Evolutionary conservation across 148 eudicot species (phyloP).

Genomic region (Silene latifolia): DNA sequence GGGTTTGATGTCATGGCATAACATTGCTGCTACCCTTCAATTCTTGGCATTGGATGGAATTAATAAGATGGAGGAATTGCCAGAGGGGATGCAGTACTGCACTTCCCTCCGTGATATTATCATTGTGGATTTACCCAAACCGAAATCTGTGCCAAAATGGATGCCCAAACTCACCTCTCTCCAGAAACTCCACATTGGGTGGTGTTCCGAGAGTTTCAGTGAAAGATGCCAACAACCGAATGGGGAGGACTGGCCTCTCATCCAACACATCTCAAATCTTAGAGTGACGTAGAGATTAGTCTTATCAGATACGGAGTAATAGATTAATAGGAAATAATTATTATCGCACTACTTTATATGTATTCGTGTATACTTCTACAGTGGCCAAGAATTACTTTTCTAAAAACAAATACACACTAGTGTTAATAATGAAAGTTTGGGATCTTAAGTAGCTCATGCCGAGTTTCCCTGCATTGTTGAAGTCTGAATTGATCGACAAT

Average conservation of each 20-base stretch:
- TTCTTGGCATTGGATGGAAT: not conserved
- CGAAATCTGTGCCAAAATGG: conserved; percentile 13
- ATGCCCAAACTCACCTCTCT: conserved; percentile 13
- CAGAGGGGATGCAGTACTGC: conserved; percentile 1
- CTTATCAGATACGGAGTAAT: no score
- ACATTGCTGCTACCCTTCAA: not conserved
- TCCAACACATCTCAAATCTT: not conserved
- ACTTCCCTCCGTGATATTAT: conserved; percentile 3
- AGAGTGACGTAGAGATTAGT: no score
- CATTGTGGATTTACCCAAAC: not conserved
- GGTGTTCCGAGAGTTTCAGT: not conserved
- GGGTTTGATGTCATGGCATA: not conserved
- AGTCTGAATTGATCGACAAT: no score
- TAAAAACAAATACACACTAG: no score
- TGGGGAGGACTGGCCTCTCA: conserved; percentile 14
- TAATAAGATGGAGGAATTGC: not conserved
- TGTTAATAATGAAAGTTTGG: no score
- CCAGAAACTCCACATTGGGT: not conserved
- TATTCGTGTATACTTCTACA: no score
- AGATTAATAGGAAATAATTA: no score
- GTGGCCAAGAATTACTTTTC: no score
- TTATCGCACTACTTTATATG: no score
- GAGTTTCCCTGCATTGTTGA: not conserved
- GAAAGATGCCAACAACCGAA: not conserved
- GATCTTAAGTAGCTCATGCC: not conserved